Percentiles rank a stretch among this genome's conserved stretches.
phyloP scores from a whole-genome alignment of 2,329 filamentous ascomycete species.

The Aureobasidium sp. region DNA sequence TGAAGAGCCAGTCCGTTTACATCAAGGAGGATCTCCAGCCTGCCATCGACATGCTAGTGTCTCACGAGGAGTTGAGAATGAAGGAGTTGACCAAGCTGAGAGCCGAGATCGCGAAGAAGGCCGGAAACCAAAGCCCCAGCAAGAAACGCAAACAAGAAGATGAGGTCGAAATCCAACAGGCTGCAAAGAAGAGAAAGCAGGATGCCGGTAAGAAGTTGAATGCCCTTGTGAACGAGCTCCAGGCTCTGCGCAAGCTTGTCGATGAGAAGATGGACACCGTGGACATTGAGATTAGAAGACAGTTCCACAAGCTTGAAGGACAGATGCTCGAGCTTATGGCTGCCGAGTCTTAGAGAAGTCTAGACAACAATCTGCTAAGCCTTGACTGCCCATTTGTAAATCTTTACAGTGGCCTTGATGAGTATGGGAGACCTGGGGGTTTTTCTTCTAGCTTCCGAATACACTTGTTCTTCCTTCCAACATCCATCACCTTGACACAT shows the following conservation, averaged over 20 bases:
- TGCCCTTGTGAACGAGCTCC: neutral
- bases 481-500: neutral
- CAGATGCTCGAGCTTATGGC: neutral
- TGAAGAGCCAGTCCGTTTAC: neutral
- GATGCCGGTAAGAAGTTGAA: neutral
- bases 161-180: neutral
- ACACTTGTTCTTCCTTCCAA: neutral
- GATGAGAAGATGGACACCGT: neutral
- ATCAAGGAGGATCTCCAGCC: neutral
- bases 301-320: neutral
- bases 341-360: neutral
- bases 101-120: neutral
- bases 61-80: neutral
- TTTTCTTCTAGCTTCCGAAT: neutral
- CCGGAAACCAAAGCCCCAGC: too few relatives aligned
- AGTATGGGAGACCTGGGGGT: conserved; percentile 9
- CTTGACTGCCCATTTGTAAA: conserved; percentile 22
- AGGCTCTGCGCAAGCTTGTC: neutral
- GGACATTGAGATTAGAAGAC: neutral
- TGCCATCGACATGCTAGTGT: neutral
- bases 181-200: neutral
- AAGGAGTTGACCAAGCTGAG: neutral
- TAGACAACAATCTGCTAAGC: conserved; percentile 61
- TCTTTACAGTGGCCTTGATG: conserved; percentile 3
- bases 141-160: neutral